These are phyloP conservation scores for Phytophthora citrophthora DNA, from an alignment of 352 stramenopile species.

Conservation along the genomic window DNA sequence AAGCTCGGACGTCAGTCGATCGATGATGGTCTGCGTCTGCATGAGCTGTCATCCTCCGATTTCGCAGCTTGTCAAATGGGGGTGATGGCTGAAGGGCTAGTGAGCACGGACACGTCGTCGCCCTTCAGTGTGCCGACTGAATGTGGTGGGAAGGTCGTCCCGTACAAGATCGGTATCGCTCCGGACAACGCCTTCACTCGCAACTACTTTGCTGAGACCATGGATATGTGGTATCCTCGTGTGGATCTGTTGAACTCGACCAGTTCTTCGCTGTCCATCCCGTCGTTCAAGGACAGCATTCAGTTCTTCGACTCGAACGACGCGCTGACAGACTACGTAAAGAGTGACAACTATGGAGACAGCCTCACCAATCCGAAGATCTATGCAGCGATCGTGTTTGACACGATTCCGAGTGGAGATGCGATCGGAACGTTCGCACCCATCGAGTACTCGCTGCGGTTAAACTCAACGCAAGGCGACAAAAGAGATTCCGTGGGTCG, in stretches of 20 bases:
- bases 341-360: constrained; percentile 48
- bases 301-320: constrained; percentile 53
- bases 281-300: constrained; percentile 55
- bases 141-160: constrained; percentile 47
- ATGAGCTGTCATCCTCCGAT: constrained; percentile 42
- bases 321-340: constrained; percentile 52
- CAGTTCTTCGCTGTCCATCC: constrained; percentile 27
- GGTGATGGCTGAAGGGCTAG: constrained; percentile 40
- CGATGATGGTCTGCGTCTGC: constrained; percentile 38
- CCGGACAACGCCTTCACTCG: constrained; percentile 59
- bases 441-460: constrained; percentile 69
- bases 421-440: constrained; percentile 46
- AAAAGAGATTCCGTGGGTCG: constrained; percentile 17
- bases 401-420: constrained; percentile 34
- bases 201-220: constrained; percentile 59
- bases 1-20: constrained; percentile 48
- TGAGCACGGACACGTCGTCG: constrained; percentile 42
- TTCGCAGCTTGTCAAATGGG: constrained; percentile 26
- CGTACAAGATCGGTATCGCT: constrained; percentile 62
- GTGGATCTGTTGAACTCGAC: constrained; percentile 39
- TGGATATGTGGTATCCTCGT: constrained; percentile 62
- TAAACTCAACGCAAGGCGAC: too few species aligned
- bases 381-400: constrained; percentile 62
- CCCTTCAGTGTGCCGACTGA: constrained; percentile 32
- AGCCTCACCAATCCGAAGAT: constrained; percentile 52